A percentile compares a stretch with the other conserved stretches of the same genome.
Evolutionary conservation across 129 eudicot genomes (phyloP).

Genomic region (Cynara cardunculus): DNA sequence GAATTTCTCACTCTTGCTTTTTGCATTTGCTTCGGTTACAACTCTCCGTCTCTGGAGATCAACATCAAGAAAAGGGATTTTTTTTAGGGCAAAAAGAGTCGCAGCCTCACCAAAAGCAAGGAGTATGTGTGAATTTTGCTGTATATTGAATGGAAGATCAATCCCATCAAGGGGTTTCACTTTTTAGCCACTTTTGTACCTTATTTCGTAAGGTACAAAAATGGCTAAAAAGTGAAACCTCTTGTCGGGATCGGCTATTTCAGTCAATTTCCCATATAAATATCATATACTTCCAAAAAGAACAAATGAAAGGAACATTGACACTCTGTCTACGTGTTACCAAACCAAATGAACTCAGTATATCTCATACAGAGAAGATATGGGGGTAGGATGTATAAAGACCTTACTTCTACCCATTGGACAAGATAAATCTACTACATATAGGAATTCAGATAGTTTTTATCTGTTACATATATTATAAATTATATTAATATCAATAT

Average conservation of each 20-base stretch:
- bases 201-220: too few relatives aligned
- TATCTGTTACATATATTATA: not conserved
- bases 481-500: too few relatives aligned
- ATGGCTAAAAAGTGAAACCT: too few relatives aligned
- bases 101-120: not conserved
- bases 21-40: constrained; percentile 44
- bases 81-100: not conserved
- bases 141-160: too few relatives aligned
- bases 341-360: not conserved
- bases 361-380: not conserved
- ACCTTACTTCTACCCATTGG: not conserved
- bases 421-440: not conserved
- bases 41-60: constrained; percentile 56
- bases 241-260: too few relatives aligned
- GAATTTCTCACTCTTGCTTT: constrained; percentile 77
- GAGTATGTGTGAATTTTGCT: not conserved
- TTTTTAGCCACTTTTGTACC: too few relatives aligned
- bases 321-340: not conserved
- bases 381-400: not conserved
- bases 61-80: not conserved
- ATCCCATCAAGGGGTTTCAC: too few relatives aligned
- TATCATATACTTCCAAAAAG: too few relatives aligned
- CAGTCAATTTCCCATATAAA: too few relatives aligned
- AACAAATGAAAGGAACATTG: too few relatives aligned
- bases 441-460: not conserved